Conservation (phyloP, 2,329 filamentous ascomycete genomes). For the Dactylonectria estremocensis region DNA sequence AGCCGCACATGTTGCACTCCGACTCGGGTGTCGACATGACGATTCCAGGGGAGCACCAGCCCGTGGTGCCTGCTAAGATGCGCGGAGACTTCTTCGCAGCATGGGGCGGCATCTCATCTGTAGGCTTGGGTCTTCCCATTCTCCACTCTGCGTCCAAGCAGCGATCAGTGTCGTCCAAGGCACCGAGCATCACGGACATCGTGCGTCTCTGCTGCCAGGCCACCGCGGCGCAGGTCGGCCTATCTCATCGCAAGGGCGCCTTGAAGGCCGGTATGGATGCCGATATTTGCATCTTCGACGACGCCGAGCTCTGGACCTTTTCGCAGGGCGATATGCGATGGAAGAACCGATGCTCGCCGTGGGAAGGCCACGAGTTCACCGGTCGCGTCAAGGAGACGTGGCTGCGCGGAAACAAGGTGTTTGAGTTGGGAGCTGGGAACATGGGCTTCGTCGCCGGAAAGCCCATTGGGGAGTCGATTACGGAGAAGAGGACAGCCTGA, state of each 20-base stretch:
- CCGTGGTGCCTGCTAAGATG: conserved; percentile 52
- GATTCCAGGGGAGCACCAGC: conserved; percentile 44
- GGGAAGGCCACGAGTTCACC: conserved; percentile 84
- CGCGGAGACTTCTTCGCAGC: conserved; percentile 93
- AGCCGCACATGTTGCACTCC: conserved; percentile 60
- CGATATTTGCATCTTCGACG: conserved; percentile 94
- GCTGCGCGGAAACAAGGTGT: conserved; percentile 84
- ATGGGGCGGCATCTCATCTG: conserved; percentile 96
- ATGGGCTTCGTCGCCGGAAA: conserved; percentile 65
- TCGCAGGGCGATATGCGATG: conserved; percentile 88
- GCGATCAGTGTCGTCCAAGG: conserved; percentile 66
- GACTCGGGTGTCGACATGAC: conserved; percentile 70
- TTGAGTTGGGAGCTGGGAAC: conserved; percentile 71
- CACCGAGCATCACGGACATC: conserved; percentile 79
- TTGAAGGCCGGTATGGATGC: conserved; percentile 87
- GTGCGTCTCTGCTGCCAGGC: conserved; percentile 89
- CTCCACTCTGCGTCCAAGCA: conserved; percentile 83
- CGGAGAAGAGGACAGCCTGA: conserved; percentile 69
- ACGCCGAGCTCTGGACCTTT: conserved; percentile 83
- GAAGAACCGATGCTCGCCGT: conserved; percentile 92
- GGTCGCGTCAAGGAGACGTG: conserved; percentile 90
- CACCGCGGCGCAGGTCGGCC: conserved; percentile 89
- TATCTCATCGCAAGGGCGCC: conserved; percentile 83
- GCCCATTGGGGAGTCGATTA: conserved; percentile 70
- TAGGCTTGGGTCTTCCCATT: conserved; percentile 93